These are phyloP conservation scores for Penicillium pancosmium DNA, from an alignment of 495 filamentous ascomycete genomes.

Conservation along the genomic window DNA sequence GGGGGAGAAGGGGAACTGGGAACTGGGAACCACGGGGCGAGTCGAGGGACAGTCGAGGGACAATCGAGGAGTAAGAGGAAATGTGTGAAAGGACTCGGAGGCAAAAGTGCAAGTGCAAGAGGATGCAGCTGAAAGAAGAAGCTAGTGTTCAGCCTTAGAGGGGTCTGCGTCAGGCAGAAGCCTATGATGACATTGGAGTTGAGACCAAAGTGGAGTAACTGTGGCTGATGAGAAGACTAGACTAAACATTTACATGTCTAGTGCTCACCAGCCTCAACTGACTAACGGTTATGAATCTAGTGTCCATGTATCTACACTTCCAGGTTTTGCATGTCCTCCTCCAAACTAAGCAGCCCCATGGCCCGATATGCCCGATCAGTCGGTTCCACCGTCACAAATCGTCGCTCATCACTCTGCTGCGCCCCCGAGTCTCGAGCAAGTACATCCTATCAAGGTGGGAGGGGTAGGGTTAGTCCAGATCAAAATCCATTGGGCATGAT, in stretches of 20 bases:
- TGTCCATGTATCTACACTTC: constrained; percentile 36
- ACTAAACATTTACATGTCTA: background rate
- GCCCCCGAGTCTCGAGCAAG: constrained; percentile 16
- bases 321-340: constrained; percentile 56
- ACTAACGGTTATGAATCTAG: too few relatives aligned
- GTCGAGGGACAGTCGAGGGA: too few relatives aligned
- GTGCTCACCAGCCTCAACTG: background rate
- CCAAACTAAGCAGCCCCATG: constrained; percentile 60
- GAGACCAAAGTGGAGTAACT: background rate
- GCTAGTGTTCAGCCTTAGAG: constrained; percentile 7
- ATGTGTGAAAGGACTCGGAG: background rate
- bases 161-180: constrained; percentile 6
- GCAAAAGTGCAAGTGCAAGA: constrained; percentile 1
- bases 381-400: constrained; percentile 51
- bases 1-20: constrained; percentile 21
- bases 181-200: constrained; percentile 2
- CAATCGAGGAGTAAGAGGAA: background rate
- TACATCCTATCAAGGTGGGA: constrained; percentile 21
- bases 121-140: constrained; percentile 8
- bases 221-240: background rate
- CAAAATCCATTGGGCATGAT: background rate
- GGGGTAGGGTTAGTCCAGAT: background rate
- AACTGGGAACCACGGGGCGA: background rate
- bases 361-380: constrained; percentile 54
- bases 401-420: constrained; percentile 46